Percentiles rank a stretch among this genome's conserved stretches.
Evolutionary conservation across 768 basidiomycete species (phyloP).

Genomic region (Hortiboletus flavorubellus): DNA sequence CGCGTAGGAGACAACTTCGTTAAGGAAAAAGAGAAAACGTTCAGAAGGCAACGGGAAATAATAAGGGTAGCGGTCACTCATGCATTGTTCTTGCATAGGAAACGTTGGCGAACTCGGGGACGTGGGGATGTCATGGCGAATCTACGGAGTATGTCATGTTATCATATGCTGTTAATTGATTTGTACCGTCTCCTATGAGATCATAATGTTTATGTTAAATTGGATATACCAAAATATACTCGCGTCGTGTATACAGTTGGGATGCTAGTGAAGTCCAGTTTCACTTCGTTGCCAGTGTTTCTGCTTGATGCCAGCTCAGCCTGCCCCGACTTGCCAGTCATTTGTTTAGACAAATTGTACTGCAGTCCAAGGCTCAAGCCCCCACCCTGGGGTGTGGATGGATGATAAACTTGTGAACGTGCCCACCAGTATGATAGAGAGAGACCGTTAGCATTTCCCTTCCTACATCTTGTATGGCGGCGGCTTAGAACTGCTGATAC

Average conservation of each 20-base stretch:
- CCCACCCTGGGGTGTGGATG: too few relatives aligned
- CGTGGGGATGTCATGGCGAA: conserved; percentile 6
- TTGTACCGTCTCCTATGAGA: conserved; percentile 28
- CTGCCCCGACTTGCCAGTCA: not conserved
- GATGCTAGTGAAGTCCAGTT: not conserved
- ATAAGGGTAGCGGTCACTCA: not conserved
- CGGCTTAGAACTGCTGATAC: too few relatives aligned
- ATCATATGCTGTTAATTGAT: conserved; percentile 30
- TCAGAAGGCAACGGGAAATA: not conserved
- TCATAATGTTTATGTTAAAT: conserved; percentile 29
- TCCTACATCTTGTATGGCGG: too few relatives aligned
- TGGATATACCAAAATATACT: conserved; percentile 10
- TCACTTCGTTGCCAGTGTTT: not conserved
- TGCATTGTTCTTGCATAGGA: conserved; percentile 6
- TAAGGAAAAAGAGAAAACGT: not conserved
- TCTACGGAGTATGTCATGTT: conserved; percentile 25
- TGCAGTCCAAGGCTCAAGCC: too few relatives aligned
- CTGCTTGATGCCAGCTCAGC: not conserved
- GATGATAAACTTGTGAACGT: too few relatives aligned
- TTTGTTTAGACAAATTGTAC: too few relatives aligned
- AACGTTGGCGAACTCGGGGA: not conserved
- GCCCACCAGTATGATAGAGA: too few relatives aligned
- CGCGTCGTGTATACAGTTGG: not conserved
- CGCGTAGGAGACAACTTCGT: not conserved
- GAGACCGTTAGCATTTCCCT: too few relatives aligned